Evolutionary conservation across 164 flowering plant genomes (phyloP), one percentile per base, ranked within the genome.

Genomic region (Berberis thunbergii): DNA sequence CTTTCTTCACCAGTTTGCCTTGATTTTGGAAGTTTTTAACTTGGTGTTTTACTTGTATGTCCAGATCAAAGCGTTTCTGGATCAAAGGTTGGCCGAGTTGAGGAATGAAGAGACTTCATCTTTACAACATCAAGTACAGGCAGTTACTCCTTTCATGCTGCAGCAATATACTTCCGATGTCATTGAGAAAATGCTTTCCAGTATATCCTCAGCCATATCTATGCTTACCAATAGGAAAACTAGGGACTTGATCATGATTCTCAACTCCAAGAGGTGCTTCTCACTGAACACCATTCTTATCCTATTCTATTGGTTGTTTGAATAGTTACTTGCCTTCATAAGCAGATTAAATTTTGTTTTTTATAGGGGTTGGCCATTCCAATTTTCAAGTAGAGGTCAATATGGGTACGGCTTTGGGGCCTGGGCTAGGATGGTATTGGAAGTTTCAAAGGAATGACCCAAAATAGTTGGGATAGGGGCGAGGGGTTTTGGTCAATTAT

Each of bases 121-220:
- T 57, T 72, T 94, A 74, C 95, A 87, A 73, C 84, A 94, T 79
- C 99, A 88, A 80, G 91, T 91, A 62, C 99, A 94, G 73, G 80
- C 99, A 61, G 91, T 91, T 73, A 82, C 91, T 26, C 99, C 99
- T 7, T 83, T 86, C 74, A 90, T 94, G 62, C 79, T 91, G 63
- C 99, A 94, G 76, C 97, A 94, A 71, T 89, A 87, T 70, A 45
- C 86, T 40, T 71, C 91, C 45, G 97, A 89, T 72, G 75, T 83
- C 67, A 85, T 87, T 69, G 87, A 84, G 66, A 64, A 66, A 56
- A 91, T 91, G 97, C 64, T 85, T 7, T 77, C 84, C 50, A 83
- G 81, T 65, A 68, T 87, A 68, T 86, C 91, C 5, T 71, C 54
- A 59, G 89, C 91, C 60, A 86, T 94, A 67, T 80, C 91, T 4